phyloP scores from a whole-genome alignment of 495 filamentous ascomycete species.

The Aspergillus taichungensis region DNA sequence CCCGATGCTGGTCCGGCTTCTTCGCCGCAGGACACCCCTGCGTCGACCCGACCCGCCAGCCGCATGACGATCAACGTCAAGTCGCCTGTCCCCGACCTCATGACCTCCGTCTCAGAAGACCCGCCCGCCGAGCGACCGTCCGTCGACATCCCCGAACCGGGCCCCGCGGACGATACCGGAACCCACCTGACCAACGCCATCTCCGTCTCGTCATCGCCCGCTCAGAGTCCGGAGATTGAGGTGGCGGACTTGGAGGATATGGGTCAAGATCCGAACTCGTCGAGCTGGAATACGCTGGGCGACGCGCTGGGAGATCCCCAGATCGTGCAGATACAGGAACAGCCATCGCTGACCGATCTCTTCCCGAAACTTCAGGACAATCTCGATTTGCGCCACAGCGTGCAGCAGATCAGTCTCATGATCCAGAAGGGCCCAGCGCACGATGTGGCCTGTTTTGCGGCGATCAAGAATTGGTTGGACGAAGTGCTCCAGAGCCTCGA shows the following conservation, averaged over 20 bases:
- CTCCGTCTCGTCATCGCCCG: slow-evolving; percentile 41
- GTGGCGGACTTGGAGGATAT: slow-evolving; percentile 49
- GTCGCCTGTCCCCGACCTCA: slow-evolving; percentile 21
- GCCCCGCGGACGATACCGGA: slow-evolving; percentile 10
- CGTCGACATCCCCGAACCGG: slow-evolving; percentile 5
- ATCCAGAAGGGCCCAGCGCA: slow-evolving; percentile 33
- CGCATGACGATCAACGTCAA: slow-evolving; percentile 52
- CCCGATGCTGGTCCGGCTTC: slow-evolving; percentile 22
- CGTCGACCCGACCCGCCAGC: slow-evolving; percentile 32
- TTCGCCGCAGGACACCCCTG: slow-evolving; percentile 23
- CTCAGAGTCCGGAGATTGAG: slow-evolving; percentile 45
- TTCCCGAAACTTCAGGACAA: slow-evolving; percentile 27
- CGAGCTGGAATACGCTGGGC: slow-evolving; percentile 36
- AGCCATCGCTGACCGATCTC: slow-evolving; percentile 18
- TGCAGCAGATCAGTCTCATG: slow-evolving; percentile 25
- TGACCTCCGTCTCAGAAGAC: slow-evolving; percentile 9
- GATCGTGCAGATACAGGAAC: slow-evolving; percentile 28
- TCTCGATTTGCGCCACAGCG: slow-evolving; percentile 25
- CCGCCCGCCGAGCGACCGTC: slow-evolving; percentile 7
- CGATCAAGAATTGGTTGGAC: slow-evolving; percentile 29
- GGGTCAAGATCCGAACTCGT: slow-evolving; percentile 35
- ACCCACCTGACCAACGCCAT: slow-evolving; percentile 25
- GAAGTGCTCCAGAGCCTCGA: slow-evolving; percentile 21
- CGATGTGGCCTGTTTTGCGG: slow-evolving; percentile 16
- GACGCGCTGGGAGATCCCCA: slow-evolving; percentile 28